Evolutionary conservation across 441 rosid genomes (phyloP).

Genomic region (Melianthus villosus): DNA sequence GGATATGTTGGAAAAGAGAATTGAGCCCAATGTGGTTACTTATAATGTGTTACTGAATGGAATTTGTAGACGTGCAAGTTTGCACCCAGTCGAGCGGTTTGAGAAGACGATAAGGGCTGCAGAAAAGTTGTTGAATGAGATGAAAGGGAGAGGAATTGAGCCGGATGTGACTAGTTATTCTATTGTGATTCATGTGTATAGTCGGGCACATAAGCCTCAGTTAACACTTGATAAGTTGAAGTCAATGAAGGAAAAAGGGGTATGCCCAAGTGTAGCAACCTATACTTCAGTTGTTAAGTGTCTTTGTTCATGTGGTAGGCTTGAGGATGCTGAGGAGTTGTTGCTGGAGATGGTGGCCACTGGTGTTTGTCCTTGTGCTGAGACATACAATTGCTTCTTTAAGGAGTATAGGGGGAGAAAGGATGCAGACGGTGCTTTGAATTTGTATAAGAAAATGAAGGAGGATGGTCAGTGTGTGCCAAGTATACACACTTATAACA

Average conservation of each 20-base stretch:
- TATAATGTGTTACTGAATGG: slow-evolving; percentile 65
- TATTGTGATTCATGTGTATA: slow-evolving; percentile 56
- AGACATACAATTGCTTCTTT: slow-evolving; percentile 67
- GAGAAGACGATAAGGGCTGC: slow-evolving; percentile 45
- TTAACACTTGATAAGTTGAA: slow-evolving; percentile 56
- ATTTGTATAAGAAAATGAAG: slow-evolving; percentile 58
- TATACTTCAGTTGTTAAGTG: slow-evolving; percentile 72
- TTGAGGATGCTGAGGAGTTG: slow-evolving; percentile 52
- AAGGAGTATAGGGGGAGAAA: slow-evolving; percentile 79
- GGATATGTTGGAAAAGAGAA: slow-evolving; percentile 48
- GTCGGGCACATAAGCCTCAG: slow-evolving; percentile 70
- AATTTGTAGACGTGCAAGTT: slow-evolving; percentile 64
- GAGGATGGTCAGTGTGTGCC: slow-evolving; percentile 26
- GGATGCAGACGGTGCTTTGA: slow-evolving; percentile 44
- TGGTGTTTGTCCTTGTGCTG: slow-evolving; percentile 51
- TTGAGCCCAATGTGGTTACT: slow-evolving; percentile 56
- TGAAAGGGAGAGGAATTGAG: slow-evolving; percentile 54
- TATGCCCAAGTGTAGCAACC: slow-evolving; percentile 40
- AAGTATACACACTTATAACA: slow-evolving; percentile 39
- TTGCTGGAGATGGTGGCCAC: slow-evolving; percentile 46
- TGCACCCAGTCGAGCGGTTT: slow-evolving; percentile 38
- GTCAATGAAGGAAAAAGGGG: slow-evolving; percentile 47
- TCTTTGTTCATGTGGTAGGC: slow-evolving; percentile 51
- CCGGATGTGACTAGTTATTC: slow-evolving; percentile 73
- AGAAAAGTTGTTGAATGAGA: slow-evolving; percentile 71